These are phyloP conservation scores for Prunus mume DNA, from an alignment of 306 rosid genomes.

Conservation along the genomic window DNA sequence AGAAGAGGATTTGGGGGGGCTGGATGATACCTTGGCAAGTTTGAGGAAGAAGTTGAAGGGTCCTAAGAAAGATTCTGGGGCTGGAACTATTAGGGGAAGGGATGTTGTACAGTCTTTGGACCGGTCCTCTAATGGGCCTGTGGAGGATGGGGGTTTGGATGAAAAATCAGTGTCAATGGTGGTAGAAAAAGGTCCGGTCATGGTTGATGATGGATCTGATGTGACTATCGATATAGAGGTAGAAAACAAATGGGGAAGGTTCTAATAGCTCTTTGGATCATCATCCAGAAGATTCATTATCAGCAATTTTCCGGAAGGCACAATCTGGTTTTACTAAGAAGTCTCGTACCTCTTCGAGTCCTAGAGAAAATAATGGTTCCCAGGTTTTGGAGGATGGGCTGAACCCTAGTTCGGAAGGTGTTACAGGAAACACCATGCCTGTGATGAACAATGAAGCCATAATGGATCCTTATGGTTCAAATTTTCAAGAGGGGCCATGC, in stretches of 20 bases:
- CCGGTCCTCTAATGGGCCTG: conserved; percentile 25
- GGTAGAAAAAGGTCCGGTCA: conserved; percentile 14
- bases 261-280: conserved; percentile 34
- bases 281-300: conserved; percentile 51
- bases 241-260: conserved; percentile 35
- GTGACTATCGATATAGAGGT: conserved; percentile 22
- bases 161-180: conserved; percentile 15
- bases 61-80: conserved; percentile 71
- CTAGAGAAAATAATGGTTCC: conserved; percentile 37
- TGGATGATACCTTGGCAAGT: conserved; percentile 93
- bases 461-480: conserved; percentile 30
- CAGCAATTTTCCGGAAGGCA: conserved; percentile 46
- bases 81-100: conserved; percentile 39
- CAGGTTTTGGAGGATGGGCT: conserved; percentile 38
- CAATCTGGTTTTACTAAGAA: conserved; percentile 50
- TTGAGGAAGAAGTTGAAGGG: conserved; percentile 90
- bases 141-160: conserved; percentile 28
- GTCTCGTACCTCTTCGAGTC: conserved; percentile 30
- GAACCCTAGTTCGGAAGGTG: conserved; percentile 25
- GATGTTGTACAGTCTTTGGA: conserved; percentile 34
- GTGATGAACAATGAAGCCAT: conserved; percentile 29
- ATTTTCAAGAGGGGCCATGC: conserved; percentile 36
- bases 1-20: conserved; percentile 58
- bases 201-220: conserved; percentile 27
- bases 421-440: conserved; percentile 27